Conservation (phyloP, 2,329 filamentous ascomycete species). For the Penicillium vulpinum region DNA sequence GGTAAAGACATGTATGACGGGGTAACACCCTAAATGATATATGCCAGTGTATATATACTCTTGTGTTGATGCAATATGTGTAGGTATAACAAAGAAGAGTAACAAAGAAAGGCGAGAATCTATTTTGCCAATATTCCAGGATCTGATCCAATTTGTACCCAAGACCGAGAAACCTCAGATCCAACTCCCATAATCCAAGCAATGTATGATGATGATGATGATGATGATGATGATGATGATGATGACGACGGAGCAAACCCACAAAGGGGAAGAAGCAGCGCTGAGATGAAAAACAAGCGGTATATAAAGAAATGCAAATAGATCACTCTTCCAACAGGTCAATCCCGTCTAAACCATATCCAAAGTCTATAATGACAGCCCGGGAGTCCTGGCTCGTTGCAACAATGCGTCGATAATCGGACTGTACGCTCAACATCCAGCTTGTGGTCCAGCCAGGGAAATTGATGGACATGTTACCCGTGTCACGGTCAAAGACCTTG, state of each 20-base stretch:
- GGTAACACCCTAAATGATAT: too few species aligned
- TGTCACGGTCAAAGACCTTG: conserved; percentile 87
- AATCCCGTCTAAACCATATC: conserved; percentile 56
- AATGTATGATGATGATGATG: conserved; percentile 2
- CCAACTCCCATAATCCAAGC: not conserved
- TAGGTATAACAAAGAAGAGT: not conserved
- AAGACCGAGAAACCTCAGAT: not conserved
- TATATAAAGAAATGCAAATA: conserved; percentile 10
- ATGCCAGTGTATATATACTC: not conserved
- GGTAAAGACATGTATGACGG: too few species aligned
- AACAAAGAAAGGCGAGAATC: conserved; percentile 3
- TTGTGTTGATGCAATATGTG: conserved; percentile 1
- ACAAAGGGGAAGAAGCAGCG: conserved; percentile 12
- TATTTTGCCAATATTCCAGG: conserved; percentile 7
- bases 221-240: not conserved
- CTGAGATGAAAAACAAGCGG: conserved; percentile 15
- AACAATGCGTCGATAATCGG: conserved; percentile 90
- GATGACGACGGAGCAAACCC: not conserved
- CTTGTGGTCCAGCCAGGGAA: conserved; percentile 95
- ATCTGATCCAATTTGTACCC: not conserved
- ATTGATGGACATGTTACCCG: conserved; percentile 73
- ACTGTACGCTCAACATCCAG: conserved; percentile 96
- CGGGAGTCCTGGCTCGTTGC: conserved; percentile 93
- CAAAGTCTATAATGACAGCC: conserved; percentile 93
- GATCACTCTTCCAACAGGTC: conserved; percentile 50